These are phyloP conservation scores for Lantana camara DNA, from an alignment of 257 asterid species.

Conservation along the genomic window DNA sequence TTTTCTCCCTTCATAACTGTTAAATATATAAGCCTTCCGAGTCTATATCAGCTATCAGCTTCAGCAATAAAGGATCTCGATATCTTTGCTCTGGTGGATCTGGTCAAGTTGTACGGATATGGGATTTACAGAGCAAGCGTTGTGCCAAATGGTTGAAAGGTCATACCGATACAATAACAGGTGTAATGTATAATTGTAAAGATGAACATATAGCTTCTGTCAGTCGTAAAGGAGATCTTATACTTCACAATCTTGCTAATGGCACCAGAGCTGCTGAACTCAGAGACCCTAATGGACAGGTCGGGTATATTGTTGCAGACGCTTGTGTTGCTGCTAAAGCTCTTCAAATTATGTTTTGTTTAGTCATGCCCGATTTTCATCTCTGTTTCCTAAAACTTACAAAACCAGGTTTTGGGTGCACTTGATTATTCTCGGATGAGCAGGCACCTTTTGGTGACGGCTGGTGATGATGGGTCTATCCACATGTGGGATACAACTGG, in stretches of 20 bases:
- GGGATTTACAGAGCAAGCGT: slow-evolving; percentile 96
- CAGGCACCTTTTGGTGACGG: slow-evolving; percentile 94
- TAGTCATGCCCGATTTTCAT: slow-evolving; percentile 14
- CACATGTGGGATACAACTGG: slow-evolving; percentile 99
- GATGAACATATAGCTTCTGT: slow-evolving; percentile 97
- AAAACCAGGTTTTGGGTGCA: slow-evolving; percentile 84
- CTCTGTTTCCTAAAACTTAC: slow-evolving; percentile 33
- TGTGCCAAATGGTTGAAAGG: slow-evolving; percentile 98
- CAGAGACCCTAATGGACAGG: slow-evolving; percentile 97
- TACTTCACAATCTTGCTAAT: slow-evolving; percentile 97
- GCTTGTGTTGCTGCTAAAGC: slow-evolving; percentile 19
- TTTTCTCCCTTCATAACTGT: slow-evolving; percentile 3
- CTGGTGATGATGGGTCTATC: slow-evolving; percentile 98
- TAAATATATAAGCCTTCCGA: slow-evolving; percentile 56
- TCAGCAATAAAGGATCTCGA: slow-evolving; percentile 94
- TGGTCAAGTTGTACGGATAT: slow-evolving; percentile 89
- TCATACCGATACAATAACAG: slow-evolving; percentile 83
- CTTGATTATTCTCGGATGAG: slow-evolving; percentile 96
- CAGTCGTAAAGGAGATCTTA: slow-evolving; percentile 91
- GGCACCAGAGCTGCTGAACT: slow-evolving; percentile 92
- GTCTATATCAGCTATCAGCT: slow-evolving; percentile 79
- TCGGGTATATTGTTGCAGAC: slow-evolving; percentile 33
- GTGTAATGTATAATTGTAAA: slow-evolving; percentile 93
- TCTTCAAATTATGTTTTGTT: slow-evolving; percentile 13
- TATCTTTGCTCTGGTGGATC: slow-evolving; percentile 96